Conservation (phyloP, 73 alveolate genomes). For the Breviolum minutum region DNA sequence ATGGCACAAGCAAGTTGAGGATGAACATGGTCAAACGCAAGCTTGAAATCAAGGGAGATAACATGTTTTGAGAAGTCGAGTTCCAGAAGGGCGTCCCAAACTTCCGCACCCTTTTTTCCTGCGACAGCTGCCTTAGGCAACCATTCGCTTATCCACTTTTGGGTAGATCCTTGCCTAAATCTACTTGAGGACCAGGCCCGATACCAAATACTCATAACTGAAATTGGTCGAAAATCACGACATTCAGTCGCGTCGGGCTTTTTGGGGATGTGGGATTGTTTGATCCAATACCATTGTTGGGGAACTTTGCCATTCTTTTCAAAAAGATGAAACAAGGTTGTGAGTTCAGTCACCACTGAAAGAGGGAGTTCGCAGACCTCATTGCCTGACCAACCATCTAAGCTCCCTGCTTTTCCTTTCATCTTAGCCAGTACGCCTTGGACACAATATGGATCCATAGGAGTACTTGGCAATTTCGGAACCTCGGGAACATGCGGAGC, state of each 20-base stretch:
- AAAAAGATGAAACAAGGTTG: background rate
- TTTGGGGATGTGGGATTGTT: conserved; percentile 23
- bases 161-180: background rate
- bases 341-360: background rate
- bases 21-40: background rate
- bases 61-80: background rate
- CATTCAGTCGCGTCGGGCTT: background rate
- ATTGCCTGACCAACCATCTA: background rate
- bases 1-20: background rate
- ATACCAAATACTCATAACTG: background rate
- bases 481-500: too few relatives aligned
- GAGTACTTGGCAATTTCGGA: background rate
- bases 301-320: background rate
- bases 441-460: background rate
- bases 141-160: background rate
- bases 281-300: background rate
- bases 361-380: background rate
- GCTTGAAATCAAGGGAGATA: background rate
- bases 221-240: background rate
- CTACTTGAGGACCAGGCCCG: background rate
- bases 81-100: background rate
- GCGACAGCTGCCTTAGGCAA: background rate
- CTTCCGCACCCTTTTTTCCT: background rate
- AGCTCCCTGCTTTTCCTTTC: background rate
- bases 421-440: background rate